Conservation (phyloP, 2,329 filamentous ascomycete genomes). For the Cytospora paraplurivora region DNA sequence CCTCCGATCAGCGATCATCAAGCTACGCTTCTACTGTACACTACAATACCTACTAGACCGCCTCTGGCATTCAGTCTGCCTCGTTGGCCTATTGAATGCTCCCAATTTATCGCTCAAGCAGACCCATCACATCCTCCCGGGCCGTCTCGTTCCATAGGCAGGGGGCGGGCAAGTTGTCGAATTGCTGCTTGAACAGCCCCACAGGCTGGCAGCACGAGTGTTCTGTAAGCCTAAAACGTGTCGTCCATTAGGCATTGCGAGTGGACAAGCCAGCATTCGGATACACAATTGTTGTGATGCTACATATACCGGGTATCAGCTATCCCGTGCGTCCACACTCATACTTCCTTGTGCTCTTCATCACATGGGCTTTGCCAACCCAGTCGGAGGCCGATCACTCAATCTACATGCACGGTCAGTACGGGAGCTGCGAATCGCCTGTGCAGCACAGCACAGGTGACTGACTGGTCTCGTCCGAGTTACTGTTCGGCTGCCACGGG, state of each 20-base stretch:
- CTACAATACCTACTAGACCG: not conserved
- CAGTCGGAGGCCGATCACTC: not conserved
- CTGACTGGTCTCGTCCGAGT: too few species aligned
- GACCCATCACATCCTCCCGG: not conserved
- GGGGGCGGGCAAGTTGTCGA: not conserved
- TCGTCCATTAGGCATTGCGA: not conserved
- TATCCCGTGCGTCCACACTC: not conserved
- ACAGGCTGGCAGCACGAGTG: not conserved
- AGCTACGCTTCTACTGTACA: not conserved
- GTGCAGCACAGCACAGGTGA: not conserved
- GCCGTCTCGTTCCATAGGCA: not conserved
- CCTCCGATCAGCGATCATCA: not conserved
- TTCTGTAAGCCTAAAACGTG: slow-evolving; percentile 10
- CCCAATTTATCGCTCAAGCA: not conserved
- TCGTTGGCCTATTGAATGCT: not conserved
- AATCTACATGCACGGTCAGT: not conserved
- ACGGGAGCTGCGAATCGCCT: not conserved
- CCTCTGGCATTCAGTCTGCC: not conserved
- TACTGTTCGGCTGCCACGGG: too few species aligned
- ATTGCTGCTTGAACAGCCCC: slow-evolving; percentile 1
- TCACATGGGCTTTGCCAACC: not conserved
- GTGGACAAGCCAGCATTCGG: slow-evolving; percentile 4
- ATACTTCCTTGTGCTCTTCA: not conserved
- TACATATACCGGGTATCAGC: not conserved
- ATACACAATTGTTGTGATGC: not conserved